Base-by-base conservation (phyloP, 768 basidiomycete genomes). In the Naganishia vishniacii region DNA sequence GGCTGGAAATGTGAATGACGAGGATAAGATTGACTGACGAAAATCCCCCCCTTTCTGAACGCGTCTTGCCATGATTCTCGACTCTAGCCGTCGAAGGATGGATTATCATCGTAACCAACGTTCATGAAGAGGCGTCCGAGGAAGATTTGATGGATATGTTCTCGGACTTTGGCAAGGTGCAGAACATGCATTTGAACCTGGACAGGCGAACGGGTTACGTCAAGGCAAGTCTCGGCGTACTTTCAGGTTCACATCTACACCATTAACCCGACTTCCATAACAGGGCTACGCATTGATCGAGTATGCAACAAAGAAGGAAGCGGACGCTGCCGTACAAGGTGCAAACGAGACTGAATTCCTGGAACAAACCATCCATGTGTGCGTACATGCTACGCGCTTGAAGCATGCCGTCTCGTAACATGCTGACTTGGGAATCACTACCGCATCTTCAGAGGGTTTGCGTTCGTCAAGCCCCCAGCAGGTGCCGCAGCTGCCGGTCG, bases 261-360 rank as follows among this genome's bases (percentile, higher is more conserved):
- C n/a, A n/a, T 25, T 23, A 20, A 41, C 20, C 18, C 26, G 11
- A 3, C 13, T 6, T 18, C 5, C n/a, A 20, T 34, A 15, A 6
- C 71, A 98, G 94, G 95, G 95, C 45, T 99, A 99, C 80, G 94
- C 93, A 4, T 80, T 99, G 61, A 90, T 99, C 56, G 95, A 99
- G 78, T 99, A 97, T 76, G 91, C 93, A 73, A 93, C 91, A 5
- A 88, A 89, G 84, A 82, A 86, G 12, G 93, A 98, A 66, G 95
- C 95, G 0, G 90, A 95, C 71, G 84, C 85, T 28, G 95, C 95
- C 18, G 94, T 99, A 67, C 88, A 91, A 62, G 87, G 86, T 48
- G 91, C 92, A 26, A 85, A 87, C 25, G 89, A 90, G 2, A 86
- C 89, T 4, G 80, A 83, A 6, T 77, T 98, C 62, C 79, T 99